phyloP scores from a whole-genome alignment of 495 filamentous ascomycete genomes.

The Lepidopterella palustris region DNA sequence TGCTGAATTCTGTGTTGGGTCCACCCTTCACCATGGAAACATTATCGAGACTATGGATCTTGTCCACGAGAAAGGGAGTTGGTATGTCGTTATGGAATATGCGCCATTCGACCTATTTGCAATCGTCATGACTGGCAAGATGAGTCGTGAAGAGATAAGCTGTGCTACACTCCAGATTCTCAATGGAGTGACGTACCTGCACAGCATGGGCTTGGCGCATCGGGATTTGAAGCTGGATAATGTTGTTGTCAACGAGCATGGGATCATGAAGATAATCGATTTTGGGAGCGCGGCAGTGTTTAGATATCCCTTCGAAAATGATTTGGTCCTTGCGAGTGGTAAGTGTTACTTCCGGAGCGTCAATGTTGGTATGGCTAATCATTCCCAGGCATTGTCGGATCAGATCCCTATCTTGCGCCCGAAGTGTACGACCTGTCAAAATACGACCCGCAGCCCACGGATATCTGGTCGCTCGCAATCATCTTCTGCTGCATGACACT shows the following conservation, averaged over 20 bases:
- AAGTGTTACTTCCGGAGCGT: slow-evolving; percentile 36
- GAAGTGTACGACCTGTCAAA: slow-evolving; percentile 93
- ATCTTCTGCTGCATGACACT: slow-evolving; percentile 99
- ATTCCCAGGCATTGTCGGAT: slow-evolving; percentile 84
- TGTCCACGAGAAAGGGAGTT: slow-evolving; percentile 86
- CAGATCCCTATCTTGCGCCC: slow-evolving; percentile 93
- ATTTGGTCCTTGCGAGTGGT: slow-evolving; percentile 83
- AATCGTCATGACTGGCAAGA: slow-evolving; percentile 98
- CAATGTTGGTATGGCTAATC: slow-evolving; percentile 9
- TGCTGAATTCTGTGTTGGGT: slow-evolving; percentile 98
- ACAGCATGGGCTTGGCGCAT: slow-evolving; percentile 93
- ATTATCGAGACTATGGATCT: slow-evolving; percentile 98
- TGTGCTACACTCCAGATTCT: slow-evolving; percentile 94
- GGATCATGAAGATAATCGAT: slow-evolving; percentile 99
- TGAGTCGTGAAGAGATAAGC: slow-evolving; percentile 82
- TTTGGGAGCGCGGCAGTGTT: slow-evolving; percentile 98
- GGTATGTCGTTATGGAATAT: slow-evolving; percentile 99
- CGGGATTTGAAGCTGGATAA: slow-evolving; percentile 97
- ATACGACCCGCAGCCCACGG: slow-evolving; percentile 89
- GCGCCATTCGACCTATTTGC: slow-evolving; percentile 97
- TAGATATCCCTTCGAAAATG: slow-evolving; percentile 93
- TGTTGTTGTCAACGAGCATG: slow-evolving; percentile 90
- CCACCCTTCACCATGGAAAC: slow-evolving; percentile 94
- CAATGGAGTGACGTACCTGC: slow-evolving; percentile 92
- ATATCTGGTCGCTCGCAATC: slow-evolving; percentile 97